Conservation (phyloP, 345 rosid genomes). For the Hibiscus syriacus region DNA sequence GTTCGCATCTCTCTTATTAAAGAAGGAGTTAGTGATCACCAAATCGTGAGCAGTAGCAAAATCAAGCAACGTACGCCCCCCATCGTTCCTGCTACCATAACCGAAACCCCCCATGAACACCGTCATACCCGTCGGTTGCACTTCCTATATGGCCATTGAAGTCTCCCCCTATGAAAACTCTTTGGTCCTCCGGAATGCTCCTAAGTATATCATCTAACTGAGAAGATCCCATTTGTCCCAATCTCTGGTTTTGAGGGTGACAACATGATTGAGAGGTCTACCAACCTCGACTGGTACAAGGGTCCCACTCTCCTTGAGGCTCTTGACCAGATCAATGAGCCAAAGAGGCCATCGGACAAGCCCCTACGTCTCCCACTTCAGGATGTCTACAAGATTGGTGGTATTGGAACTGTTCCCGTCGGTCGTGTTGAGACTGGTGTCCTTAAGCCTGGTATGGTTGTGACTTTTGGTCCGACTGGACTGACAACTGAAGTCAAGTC, state of each 20-base stretch:
- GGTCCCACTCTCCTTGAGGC: constrained; percentile 37
- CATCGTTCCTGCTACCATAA: too few species aligned
- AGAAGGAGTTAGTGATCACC: too few species aligned
- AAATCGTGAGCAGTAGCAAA: too few species aligned
- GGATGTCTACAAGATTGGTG: constrained; percentile 61
- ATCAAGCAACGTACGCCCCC: too few species aligned
- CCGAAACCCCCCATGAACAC: too few species aligned
- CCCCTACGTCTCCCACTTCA: constrained; percentile 52
- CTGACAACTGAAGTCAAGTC: constrained; percentile 24
- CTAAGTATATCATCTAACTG: too few species aligned
- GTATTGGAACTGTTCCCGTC: constrained; percentile 54
- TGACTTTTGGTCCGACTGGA: constrained; percentile 21
- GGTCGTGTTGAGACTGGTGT: constrained; percentile 46
- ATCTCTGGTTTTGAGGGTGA: constrained; percentile 36
- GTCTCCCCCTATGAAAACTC: too few species aligned
- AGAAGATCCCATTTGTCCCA: constrained; percentile 33
- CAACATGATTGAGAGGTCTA: constrained; percentile 39
- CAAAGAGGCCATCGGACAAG: constrained; percentile 40
- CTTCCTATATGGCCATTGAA: too few species aligned
- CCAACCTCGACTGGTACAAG: constrained; percentile 42
- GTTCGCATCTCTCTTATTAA: too few species aligned
- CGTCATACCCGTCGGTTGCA: too few species aligned
- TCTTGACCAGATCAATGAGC: constrained; percentile 29
- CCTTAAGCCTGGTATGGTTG: constrained; percentile 25
- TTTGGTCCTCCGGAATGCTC: too few species aligned